Evolutionary conservation across 192 early-diverging fungal species (phyloP).

Genomic region (Linderina pennispora): DNA sequence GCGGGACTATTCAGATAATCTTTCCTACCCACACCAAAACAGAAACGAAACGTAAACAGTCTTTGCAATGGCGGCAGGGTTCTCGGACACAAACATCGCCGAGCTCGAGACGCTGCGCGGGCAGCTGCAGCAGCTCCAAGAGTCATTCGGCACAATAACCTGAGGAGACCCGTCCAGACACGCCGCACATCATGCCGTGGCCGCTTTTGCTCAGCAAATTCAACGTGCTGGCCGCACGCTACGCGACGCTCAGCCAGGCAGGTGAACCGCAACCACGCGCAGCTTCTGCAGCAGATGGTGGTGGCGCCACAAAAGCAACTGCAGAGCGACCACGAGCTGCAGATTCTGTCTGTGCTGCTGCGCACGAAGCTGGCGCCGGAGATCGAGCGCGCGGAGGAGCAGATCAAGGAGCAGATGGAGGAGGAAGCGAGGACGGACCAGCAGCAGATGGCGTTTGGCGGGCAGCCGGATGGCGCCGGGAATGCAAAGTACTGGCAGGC

Average conservation of each 20-base stretch:
- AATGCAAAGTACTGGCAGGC: neutral
- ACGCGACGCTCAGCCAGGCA: conserved; percentile 36
- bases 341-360: conserved; percentile 42
- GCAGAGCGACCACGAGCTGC: conserved; percentile 40
- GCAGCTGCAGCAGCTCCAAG: conserved; percentile 48
- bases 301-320: conserved; percentile 39
- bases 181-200: conserved; percentile 33
- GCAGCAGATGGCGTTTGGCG: conserved; percentile 2
- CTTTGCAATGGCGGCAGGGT: neutral
- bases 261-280: conserved; percentile 28
- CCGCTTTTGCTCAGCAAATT: conserved; percentile 49
- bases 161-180: conserved; percentile 43
- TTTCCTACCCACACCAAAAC: too few species aligned
- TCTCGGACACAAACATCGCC: conserved; percentile 25
- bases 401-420: conserved; percentile 28
- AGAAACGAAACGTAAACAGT: too few species aligned
- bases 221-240: conserved; percentile 45
- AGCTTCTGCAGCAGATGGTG: conserved; percentile 31
- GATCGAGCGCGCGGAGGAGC: conserved; percentile 44
- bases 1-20: too few species aligned
- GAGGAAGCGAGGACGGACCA: conserved; percentile 19
- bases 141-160: conserved; percentile 38
- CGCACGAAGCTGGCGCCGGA: conserved; percentile 48
- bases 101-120: conserved; percentile 46
- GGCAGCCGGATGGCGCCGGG: neutral